Evolutionary conservation across 1,284 basidiomycete species (phyloP).

Genomic region (Tetrapyrgos nigripes): DNA sequence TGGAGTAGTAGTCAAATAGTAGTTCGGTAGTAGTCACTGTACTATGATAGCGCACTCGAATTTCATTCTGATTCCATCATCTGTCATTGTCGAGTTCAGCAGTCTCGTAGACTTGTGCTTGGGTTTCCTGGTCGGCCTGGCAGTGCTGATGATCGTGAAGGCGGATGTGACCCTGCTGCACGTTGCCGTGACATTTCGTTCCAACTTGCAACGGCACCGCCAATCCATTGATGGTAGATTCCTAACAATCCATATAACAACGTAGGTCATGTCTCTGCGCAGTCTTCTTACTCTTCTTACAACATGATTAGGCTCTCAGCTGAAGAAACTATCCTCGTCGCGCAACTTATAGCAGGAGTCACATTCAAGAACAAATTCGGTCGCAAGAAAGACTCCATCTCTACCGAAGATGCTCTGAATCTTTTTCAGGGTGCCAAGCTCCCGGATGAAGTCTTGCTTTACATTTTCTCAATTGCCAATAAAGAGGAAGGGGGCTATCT

Average conservation of each 20-base stretch:
- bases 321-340: slow-evolving; percentile 4
- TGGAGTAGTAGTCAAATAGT: no score
- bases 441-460: background rate
- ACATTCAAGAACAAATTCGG: background rate
- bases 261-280: background rate
- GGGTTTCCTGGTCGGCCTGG: slow-evolving; percentile 7
- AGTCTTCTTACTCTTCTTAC: background rate
- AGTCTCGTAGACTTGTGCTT: background rate
- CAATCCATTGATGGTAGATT: no score
- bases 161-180: no score
- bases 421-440: background rate
- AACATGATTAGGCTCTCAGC: background rate
- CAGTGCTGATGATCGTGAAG: background rate
- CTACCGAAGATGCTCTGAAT: background rate
- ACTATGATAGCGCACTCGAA: no score
- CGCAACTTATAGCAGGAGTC: background rate
- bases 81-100: background rate
- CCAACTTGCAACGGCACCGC: no score
- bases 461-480: background rate
- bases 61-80: no score
- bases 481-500: background rate
- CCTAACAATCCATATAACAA: no score
- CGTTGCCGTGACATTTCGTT: no score
- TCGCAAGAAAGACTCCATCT: background rate
- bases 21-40: no score